Evolutionary conservation across 352 stramenopile species (phyloP), one percentile per base, ranked within the genome.

Genomic region (Peronospora farinosa): DNA sequence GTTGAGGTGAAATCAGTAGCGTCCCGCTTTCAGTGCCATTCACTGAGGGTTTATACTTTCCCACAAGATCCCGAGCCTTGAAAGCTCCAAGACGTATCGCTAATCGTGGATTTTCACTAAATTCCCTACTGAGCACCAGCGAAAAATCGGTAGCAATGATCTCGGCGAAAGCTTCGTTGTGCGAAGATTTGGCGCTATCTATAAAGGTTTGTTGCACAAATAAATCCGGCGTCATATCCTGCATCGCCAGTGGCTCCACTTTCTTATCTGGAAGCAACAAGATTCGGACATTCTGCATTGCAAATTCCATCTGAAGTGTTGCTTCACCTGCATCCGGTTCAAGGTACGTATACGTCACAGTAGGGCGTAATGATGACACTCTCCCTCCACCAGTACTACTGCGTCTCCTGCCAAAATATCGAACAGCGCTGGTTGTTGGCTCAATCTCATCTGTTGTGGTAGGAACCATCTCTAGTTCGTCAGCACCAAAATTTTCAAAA

Each of bases 401-500:
- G 37, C 23, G 36, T 39, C 33, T 51, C 32, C 35, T 54, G 10
- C 5, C 31, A 13, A 47, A 15, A 9, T 39, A 35, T 31, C 21
- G 32, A n/a, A 28, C 19, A 23, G 17, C 9, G 16, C 36, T 66
- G 27, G 35, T 51, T n/a, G 19, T 39, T 32, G 19, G 54, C 2
- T 16, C 47, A 9, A 37, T 41, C 11, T 58, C 19, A 30, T 36
- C 33, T 35, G 37, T 5, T 51, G 15, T 16, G 12, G 28, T 23
- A 23, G 60, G 37, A 2, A 31, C 41, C 31, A 70, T 72, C 27
- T 68, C 48, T 6, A 87, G 60, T 27, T 78, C 60, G 6, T 88
- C 77, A 2, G 75, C 82, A 10, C 78, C 74, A 49, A 92, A 87
- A 56, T 92, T 92, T 15, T 89, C 67, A 27, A 71, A 41, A 16